Conservation (phyloP, 352 stramenopile genomes). For the Pythium inflatum region DNA sequence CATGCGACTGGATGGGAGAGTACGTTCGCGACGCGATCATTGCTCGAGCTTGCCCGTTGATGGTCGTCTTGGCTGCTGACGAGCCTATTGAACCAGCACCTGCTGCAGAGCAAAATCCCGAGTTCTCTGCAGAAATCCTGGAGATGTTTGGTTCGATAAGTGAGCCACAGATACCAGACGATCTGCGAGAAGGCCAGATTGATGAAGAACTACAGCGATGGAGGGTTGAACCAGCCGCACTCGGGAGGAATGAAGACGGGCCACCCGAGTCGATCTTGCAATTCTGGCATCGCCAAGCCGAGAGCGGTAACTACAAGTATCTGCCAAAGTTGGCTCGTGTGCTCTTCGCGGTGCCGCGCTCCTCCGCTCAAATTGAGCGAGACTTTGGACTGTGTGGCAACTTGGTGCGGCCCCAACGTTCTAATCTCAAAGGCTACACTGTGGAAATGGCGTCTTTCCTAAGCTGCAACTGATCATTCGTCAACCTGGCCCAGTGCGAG, state of each 20-base stretch:
- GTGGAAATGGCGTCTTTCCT: slow-evolving; percentile 17
- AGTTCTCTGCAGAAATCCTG: neutral
- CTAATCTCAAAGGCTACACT: neutral
- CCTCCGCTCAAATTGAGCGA: slow-evolving; percentile 18
- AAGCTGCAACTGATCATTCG: slow-evolving; percentile 1
- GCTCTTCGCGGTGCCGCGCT: slow-evolving; percentile 2
- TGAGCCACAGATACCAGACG: neutral
- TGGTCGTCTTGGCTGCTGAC: no score
- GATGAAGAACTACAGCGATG: slow-evolving; percentile 12
- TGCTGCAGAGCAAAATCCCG: neutral
- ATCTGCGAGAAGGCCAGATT: slow-evolving; percentile 9
- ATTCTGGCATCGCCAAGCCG: slow-evolving; percentile 10
- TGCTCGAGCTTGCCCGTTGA: neutral
- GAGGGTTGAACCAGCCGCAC: neutral
- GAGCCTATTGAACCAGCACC: no score
- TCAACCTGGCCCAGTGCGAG: slow-evolving; percentile 6
- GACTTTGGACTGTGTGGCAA: neutral
- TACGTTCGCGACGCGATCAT: neutral
- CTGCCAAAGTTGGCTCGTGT: slow-evolving; percentile 9
- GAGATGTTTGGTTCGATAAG: slow-evolving; percentile 4
- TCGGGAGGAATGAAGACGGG: neutral
- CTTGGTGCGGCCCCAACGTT: neutral
- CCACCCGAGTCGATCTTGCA: neutral
- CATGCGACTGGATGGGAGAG: neutral
- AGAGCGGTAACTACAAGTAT: neutral